phyloP scores from a whole-genome alignment of 371 early-diverging fungal species.

The Rhizomucor miehei region DNA sequence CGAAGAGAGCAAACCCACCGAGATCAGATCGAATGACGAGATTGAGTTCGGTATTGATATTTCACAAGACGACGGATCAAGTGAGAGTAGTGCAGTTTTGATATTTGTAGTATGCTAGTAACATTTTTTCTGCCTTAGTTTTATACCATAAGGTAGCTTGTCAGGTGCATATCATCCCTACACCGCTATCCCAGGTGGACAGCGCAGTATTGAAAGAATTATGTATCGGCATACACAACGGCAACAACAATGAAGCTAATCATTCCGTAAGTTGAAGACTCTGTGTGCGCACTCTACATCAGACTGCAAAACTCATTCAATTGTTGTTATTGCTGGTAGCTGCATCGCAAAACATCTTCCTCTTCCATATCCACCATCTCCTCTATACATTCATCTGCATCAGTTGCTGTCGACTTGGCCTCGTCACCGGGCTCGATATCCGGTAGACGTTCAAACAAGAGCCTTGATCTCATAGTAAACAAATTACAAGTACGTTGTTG shows the following conservation, averaged over 20 bases:
- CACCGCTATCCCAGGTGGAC: constrained; percentile 41
- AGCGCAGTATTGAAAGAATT: constrained; percentile 24
- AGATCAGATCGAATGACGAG: constrained; percentile 62
- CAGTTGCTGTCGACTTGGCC: constrained; percentile 2
- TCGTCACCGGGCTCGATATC: constrained; percentile 1
- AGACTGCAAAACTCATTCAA: not conserved
- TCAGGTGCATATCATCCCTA: constrained; percentile 44
- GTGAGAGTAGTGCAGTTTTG: constrained; percentile 12
- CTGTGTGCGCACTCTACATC: not conserved
- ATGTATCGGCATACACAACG: constrained; percentile 8
- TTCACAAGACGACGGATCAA: constrained; percentile 57
- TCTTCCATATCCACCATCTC: constrained; percentile 15
- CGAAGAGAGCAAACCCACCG: constrained; percentile 58
- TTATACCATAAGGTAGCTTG: constrained; percentile 72
- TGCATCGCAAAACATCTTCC: constrained; percentile 10
- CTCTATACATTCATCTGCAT: constrained; percentile 5
- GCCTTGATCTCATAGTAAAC: constrained; percentile 23
- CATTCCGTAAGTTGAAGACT: not conserved
- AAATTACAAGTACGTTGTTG: constrained; percentile 30
- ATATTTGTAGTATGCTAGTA: no score
- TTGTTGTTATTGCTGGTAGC: not conserved
- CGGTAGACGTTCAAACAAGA: constrained; percentile 12
- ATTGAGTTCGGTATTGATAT: constrained; percentile 90
- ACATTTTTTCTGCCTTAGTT: no score
- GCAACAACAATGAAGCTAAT: constrained; percentile 5